Conservation (phyloP, 768 basidiomycete species). For the Tremella mesenterica region DNA sequence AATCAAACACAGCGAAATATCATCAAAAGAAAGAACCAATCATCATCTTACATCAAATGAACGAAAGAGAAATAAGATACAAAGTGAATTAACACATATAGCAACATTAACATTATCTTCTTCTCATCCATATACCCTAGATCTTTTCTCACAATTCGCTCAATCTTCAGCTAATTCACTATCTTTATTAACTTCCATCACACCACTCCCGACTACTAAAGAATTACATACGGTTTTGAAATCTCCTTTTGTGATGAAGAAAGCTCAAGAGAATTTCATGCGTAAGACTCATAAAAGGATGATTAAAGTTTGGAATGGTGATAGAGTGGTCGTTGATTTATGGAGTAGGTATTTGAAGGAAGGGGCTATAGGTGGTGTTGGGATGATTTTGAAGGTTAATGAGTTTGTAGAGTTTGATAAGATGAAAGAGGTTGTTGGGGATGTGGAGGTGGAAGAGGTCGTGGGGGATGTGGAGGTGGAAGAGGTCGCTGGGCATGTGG, state of each 20-base stretch:
- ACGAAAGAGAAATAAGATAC: slow-evolving; percentile 61
- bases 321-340: slow-evolving; percentile 63
- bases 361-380: slow-evolving; percentile 75
- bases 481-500: neutral
- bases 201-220: slow-evolving; percentile 48
- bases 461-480: slow-evolving; percentile 3
- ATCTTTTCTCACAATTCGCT: slow-evolving; percentile 75
- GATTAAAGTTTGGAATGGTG: slow-evolving; percentile 85
- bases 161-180: slow-evolving; percentile 75
- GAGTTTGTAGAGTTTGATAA: slow-evolving; percentile 58
- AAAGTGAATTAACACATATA: too few relatives aligned
- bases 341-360: slow-evolving; percentile 71
- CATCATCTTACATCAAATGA: slow-evolving; percentile 30
- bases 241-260: slow-evolving; percentile 85
- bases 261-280: slow-evolving; percentile 91
- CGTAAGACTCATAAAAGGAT: slow-evolving; percentile 69
- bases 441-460: slow-evolving; percentile 38
- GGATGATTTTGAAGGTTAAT: slow-evolving; percentile 72
- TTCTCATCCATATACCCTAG: slow-evolving; percentile 57
- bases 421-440: too few relatives aligned
- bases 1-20: neutral
- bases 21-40: slow-evolving; percentile 1
- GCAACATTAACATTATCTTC: slow-evolving; percentile 77
- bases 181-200: slow-evolving; percentile 53
- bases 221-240: slow-evolving; percentile 76